Conservation (phyloP, 2,329 filamentous ascomycete species). For the Sporothrix mexicana region DNA sequence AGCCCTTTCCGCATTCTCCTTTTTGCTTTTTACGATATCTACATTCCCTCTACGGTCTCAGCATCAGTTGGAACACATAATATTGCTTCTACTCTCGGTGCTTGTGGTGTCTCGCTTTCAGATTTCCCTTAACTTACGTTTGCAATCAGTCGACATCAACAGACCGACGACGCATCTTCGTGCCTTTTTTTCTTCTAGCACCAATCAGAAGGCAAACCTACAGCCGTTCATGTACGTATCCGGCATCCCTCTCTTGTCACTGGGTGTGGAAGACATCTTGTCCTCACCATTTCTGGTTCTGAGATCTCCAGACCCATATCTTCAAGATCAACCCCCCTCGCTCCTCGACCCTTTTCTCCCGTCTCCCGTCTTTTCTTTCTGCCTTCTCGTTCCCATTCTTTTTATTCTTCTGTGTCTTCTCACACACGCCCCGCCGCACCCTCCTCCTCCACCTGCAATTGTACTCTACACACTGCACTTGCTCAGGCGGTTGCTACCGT, state of each 20-base stretch:
- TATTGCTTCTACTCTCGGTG: background rate
- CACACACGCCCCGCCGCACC: background rate
- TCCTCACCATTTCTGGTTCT: background rate
- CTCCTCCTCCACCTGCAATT: conserved; percentile 4
- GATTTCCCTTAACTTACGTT: background rate
- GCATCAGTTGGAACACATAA: background rate
- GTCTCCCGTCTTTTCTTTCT: conserved; percentile 5
- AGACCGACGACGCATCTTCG: background rate
- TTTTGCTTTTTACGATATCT: conserved; percentile 1
- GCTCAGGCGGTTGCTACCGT: conserved; percentile 21
- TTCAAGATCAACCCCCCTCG: conserved; percentile 4
- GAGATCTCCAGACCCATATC: conserved; percentile 8
- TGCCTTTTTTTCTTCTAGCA: no score
- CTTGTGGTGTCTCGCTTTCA: conserved; percentile 1
- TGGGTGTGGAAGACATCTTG: background rate
- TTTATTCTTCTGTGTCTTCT: background rate
- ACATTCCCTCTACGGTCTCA: conserved; percentile 2
- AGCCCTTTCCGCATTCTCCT: background rate
- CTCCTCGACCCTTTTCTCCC: background rate
- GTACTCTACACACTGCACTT: background rate
- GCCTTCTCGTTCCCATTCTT: conserved; percentile 5
- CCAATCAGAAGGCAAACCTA: no score
- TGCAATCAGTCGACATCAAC: background rate
- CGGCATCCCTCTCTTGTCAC: background rate
- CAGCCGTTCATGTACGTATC: background rate